phyloP scores from a whole-genome alignment of 352 stramenopile species.

The Elongisporangium undulatum region DNA sequence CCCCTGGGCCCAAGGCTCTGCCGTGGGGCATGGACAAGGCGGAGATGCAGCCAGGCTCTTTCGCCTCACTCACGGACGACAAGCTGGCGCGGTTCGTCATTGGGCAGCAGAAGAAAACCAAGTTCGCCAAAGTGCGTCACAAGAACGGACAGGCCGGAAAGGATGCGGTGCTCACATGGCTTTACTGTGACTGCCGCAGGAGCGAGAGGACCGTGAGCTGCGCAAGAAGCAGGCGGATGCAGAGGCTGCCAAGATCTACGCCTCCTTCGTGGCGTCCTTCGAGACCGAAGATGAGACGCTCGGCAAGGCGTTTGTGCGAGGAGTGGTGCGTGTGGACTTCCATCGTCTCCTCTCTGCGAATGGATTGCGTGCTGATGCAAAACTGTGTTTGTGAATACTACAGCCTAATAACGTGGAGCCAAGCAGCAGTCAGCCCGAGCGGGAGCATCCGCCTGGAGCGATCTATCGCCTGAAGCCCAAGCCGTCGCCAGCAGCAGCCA shows the following conservation, averaged over 20 bases:
- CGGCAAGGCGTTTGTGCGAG: conserved; percentile 66
- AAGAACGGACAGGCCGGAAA: conserved; percentile 5
- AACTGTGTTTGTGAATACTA: not conserved
- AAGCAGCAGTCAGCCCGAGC: conserved; percentile 4
- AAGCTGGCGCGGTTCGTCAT: conserved; percentile 78
- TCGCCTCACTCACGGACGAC: conserved; percentile 64
- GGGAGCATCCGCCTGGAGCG: not conserved
- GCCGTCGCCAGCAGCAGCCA: conserved; percentile 1
- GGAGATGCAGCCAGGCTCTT: conserved; percentile 68
- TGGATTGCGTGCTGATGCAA: not conserved
- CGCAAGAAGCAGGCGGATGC: conserved; percentile 83
- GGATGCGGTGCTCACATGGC: not conserved
- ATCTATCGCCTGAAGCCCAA: conserved; percentile 38
- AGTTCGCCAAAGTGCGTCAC: conserved; percentile 70
- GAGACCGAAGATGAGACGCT: conserved; percentile 59
- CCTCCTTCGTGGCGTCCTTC: conserved; percentile 89
- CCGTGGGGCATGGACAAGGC: conserved; percentile 63
- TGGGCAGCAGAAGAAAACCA: conserved; percentile 81
- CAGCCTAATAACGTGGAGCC: conserved; percentile 7
- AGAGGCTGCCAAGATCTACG: conserved; percentile 86
- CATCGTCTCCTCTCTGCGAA: not conserved
- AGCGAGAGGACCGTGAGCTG: conserved; percentile 72
- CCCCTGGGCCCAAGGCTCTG: conserved; percentile 9
- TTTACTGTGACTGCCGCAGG: conserved; percentile 16
- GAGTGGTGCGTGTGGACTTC: conserved; percentile 9